Evolutionary conservation across 1,284 basidiomycete species (phyloP).

Genomic region (Boletus subluridellus): DNA sequence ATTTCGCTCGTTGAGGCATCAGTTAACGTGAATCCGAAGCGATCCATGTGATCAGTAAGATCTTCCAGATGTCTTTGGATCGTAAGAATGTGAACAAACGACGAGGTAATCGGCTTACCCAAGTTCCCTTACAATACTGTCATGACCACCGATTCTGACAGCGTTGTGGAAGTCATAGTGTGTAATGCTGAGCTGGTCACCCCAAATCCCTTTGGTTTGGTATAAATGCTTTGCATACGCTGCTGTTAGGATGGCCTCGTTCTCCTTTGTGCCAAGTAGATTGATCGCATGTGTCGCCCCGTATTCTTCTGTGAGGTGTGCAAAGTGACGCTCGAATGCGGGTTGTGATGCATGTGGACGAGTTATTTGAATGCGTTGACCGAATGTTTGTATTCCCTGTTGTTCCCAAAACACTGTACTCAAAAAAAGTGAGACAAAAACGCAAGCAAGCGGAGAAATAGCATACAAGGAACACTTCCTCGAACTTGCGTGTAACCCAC

Average conservation of each 20-base stretch:
- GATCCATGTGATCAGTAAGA: constrained; percentile 66
- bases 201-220: constrained; percentile 54
- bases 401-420: constrained; percentile 94
- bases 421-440: constrained; percentile 11
- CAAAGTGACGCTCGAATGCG: constrained; percentile 92
- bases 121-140: constrained; percentile 77
- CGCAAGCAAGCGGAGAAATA: constrained; percentile 15
- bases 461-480: constrained; percentile 88
- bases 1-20: constrained; percentile 64
- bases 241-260: constrained; percentile 79
- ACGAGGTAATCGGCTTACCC: constrained; percentile 41
- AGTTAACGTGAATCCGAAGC: constrained; percentile 82
- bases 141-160: constrained; percentile 83
- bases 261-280: constrained; percentile 86
- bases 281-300: constrained; percentile 81
- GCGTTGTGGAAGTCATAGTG: constrained; percentile 94
- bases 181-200: constrained; percentile 67
- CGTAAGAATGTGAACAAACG: constrained; percentile 10
- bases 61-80: constrained; percentile 53
- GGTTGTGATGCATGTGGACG: constrained; percentile 95
- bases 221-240: constrained; percentile 80
- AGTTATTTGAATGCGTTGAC: constrained; percentile 88
- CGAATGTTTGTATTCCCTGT: constrained; percentile 86
- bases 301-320: constrained; percentile 82
- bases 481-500: constrained; percentile 92